Percentiles rank a stretch among this genome's conserved stretches.
Conservation (phyloP, 164 flowering plant species). For the Tetracentron sinense region DNA sequence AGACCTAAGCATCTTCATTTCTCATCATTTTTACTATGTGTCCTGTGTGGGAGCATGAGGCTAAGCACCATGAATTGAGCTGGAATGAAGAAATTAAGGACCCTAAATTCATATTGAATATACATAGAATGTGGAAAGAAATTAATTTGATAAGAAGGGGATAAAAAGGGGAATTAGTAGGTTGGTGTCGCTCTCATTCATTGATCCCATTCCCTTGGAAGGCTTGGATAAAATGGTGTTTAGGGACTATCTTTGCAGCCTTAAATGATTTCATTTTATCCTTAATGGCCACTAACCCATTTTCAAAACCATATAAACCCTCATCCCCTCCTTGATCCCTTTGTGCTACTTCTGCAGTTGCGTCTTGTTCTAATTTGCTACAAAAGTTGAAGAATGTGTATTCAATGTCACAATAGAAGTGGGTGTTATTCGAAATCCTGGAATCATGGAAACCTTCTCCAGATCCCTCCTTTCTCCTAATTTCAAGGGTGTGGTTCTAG, state of each 20-base stretch:
- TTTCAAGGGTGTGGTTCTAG: constrained; percentile 18
- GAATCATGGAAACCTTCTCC: too few relatives aligned
- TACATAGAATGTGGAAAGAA: constrained; percentile 37
- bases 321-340: not conserved
- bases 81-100: constrained; percentile 23
- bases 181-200: constrained; percentile 19
- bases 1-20: not conserved
- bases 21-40: constrained; percentile 16
- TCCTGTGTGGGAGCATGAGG: constrained; percentile 24
- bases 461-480: too few relatives aligned
- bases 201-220: constrained; percentile 29
- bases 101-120: constrained; percentile 11
- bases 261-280: constrained; percentile 19
- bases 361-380: too few relatives aligned
- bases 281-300: too few relatives aligned
- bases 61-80: constrained; percentile 24
- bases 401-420: too few relatives aligned
- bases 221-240: constrained; percentile 14
- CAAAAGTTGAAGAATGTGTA: too few relatives aligned
- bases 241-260: constrained; percentile 11
- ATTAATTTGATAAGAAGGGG: constrained; percentile 42
- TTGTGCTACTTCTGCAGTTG: too few relatives aligned
- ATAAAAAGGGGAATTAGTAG: constrained; percentile 21
- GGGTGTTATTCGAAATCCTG: too few relatives aligned
- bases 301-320: constrained; percentile 20